Evolutionary conservation across 2,329 filamentous ascomycete species (phyloP).

Genomic region (Nectriaceae sp.): DNA sequence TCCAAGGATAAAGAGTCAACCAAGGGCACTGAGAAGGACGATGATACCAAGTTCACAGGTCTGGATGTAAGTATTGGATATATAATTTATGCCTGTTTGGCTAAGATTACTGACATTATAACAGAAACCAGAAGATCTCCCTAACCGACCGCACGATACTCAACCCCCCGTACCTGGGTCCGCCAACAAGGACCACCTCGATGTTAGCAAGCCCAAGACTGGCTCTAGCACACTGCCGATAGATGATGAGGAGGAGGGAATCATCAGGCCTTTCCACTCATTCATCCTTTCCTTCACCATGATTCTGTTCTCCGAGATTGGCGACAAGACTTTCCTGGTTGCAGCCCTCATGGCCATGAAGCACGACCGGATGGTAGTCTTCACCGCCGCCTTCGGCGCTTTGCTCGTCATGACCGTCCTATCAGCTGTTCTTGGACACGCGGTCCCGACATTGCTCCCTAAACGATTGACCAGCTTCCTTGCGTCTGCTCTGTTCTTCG

Average conservation of each 20-base stretch:
- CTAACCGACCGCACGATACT: slow-evolving; percentile 74
- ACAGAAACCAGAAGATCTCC: slow-evolving; percentile 81
- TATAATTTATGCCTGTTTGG: background rate
- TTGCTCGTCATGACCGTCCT: slow-evolving; percentile 93
- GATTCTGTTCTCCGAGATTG: slow-evolving; percentile 96
- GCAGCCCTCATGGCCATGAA: slow-evolving; percentile 99
- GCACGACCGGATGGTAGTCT: slow-evolving; percentile 89
- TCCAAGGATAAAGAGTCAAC: slow-evolving; percentile 38
- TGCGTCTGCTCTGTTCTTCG: slow-evolving; percentile 80
- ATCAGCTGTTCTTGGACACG: slow-evolving; percentile 89
- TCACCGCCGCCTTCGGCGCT: slow-evolving; percentile 90
- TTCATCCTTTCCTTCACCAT: slow-evolving; percentile 92
- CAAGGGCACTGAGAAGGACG: slow-evolving; percentile 42
- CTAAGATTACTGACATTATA: slow-evolving; percentile 18
- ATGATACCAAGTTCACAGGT: slow-evolving; percentile 37
- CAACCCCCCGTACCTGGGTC: slow-evolving; percentile 69
- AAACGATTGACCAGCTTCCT: slow-evolving; percentile 89
- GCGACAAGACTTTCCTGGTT: slow-evolving; percentile 97
- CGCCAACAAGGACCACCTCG: slow-evolving; percentile 64
- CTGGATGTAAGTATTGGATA: slow-evolving; percentile 35
- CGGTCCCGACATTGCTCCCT: slow-evolving; percentile 85
- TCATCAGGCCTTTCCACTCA: slow-evolving; percentile 83
- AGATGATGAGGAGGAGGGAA: slow-evolving; percentile 56
- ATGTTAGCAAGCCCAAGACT: slow-evolving; percentile 38
- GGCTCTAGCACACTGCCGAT: slow-evolving; percentile 24